Conservation (phyloP, 1,139 yeast genomes). For the Magnusiomyces tetraspermus region DNA sequence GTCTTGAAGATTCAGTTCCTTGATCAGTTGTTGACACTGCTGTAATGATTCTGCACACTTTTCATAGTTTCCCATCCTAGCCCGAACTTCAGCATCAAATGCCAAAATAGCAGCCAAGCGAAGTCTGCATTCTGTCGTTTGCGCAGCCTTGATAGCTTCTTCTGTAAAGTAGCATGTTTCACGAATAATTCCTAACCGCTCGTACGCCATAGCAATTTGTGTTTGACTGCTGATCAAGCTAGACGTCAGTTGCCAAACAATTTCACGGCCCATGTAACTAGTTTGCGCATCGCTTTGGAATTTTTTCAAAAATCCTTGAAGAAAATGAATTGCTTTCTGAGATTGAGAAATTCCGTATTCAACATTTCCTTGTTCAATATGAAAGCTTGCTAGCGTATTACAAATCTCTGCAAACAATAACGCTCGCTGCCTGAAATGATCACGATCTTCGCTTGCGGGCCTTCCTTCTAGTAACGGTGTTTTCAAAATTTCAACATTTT, state of each 20-base stretch:
- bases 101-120: constrained; percentile 19
- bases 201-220: constrained; percentile 19
- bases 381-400: constrained; percentile 14
- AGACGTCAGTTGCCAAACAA: constrained; percentile 16
- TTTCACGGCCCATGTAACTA: not conserved
- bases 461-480: constrained; percentile 16
- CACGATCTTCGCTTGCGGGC: constrained; percentile 14
- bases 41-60: constrained; percentile 19
- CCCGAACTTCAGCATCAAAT: constrained; percentile 20
- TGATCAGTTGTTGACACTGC: constrained; percentile 21
- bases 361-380: constrained; percentile 15
- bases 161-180: constrained; percentile 21
- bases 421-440: constrained; percentile 18
- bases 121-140: constrained; percentile 15
- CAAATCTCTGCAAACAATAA: constrained; percentile 16
- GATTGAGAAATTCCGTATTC: constrained; percentile 18
- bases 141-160: constrained; percentile 21
- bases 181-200: constrained; percentile 20
- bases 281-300: not conserved
- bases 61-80: constrained; percentile 19
- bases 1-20: constrained; percentile 18
- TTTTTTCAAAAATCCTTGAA: constrained; percentile 19
- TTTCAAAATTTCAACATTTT: constrained; percentile 11
- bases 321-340: constrained; percentile 17
- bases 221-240: constrained; percentile 18